Percentiles rank a stretch among this genome's conserved stretches.
phyloP scores from a whole-genome alignment of 2,329 filamentous ascomycete species.

The Ploettnerulaceae sp. region DNA sequence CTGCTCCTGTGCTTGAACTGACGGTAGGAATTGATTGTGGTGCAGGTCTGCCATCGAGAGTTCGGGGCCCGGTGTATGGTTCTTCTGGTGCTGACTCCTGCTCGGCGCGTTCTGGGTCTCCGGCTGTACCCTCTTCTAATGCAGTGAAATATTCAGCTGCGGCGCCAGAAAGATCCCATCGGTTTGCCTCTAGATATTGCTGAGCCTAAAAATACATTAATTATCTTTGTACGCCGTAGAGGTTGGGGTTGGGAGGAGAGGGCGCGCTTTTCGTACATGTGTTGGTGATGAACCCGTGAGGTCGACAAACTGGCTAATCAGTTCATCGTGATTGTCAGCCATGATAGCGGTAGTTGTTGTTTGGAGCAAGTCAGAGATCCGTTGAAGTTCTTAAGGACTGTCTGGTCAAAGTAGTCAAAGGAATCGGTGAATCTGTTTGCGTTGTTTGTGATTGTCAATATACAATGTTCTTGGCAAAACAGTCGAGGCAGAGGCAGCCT shows the following conservation, averaged over 20 bases:
- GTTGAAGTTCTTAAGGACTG: too few relatives aligned
- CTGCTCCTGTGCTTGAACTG: slow-evolving; percentile 23
- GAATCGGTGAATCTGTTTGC: too few relatives aligned
- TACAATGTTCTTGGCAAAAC: too few relatives aligned
- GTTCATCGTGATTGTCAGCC: slow-evolving; percentile 39
- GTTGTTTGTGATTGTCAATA: too few relatives aligned
- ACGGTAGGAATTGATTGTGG: slow-evolving; percentile 36
- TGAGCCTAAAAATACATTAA: too few relatives aligned
- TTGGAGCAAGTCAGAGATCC: too few relatives aligned
- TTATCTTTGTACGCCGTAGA: too few relatives aligned
- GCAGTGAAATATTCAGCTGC: slow-evolving; percentile 58
- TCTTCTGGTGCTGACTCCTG: slow-evolving; percentile 39
- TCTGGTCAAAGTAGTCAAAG: too few relatives aligned
- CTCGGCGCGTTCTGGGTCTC: slow-evolving; percentile 27
- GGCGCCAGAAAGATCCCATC: slow-evolving; percentile 63
- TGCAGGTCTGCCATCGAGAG: slow-evolving; percentile 57
- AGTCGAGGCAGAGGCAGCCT: slow-evolving; percentile 19
- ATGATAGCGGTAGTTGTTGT: slow-evolving; percentile 34
- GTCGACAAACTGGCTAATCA: slow-evolving; percentile 49
- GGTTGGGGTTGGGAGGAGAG: too few relatives aligned
- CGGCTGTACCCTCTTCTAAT: slow-evolving; percentile 45
- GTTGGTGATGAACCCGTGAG: slow-evolving; percentile 49
- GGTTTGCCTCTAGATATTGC: slow-evolving; percentile 58
- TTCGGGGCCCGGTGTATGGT: slow-evolving; percentile 56
- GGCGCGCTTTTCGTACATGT: too few relatives aligned